These are phyloP conservation scores for Encephalitozoon intestinalis DNA, from an alignment of 371 early-diverging fungal genomes.

Conservation along the genomic window DNA sequence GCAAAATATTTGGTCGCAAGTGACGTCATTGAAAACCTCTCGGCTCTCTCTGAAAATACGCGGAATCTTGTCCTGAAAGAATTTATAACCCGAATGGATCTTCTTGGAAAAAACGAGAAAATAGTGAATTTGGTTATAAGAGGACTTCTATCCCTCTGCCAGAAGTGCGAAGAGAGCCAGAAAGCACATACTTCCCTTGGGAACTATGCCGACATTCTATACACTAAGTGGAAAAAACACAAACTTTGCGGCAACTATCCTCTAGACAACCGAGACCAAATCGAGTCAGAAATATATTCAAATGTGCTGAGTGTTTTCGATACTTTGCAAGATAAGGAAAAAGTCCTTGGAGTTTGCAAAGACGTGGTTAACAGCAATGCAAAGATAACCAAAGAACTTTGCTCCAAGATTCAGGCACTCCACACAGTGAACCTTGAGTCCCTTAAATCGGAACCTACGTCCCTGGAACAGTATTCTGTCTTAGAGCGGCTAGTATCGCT, in stretches of 20 bases:
- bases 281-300: slow-evolving; percentile 21
- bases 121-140: slow-evolving; percentile 14
- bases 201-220: slow-evolving; percentile 23
- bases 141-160: slow-evolving; percentile 24
- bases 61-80: slow-evolving; percentile 10
- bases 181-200: slow-evolving; percentile 6
- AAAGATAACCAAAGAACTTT: slow-evolving; percentile 24
- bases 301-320: slow-evolving; percentile 35
- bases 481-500: not conserved
- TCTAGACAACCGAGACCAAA: not conserved
- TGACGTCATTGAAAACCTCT: slow-evolving; percentile 3
- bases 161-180: not conserved
- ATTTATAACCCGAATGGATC: not conserved
- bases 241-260: slow-evolving; percentile 1
- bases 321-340: not conserved
- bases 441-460: not conserved
- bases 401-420: not conserved
- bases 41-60: slow-evolving; percentile 2
- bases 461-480: slow-evolving; percentile 1
- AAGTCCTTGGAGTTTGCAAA: slow-evolving; percentile 9
- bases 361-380: slow-evolving; percentile 14
- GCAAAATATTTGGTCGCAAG: slow-evolving; percentile 7
- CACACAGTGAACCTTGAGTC: not conserved
- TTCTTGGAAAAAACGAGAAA: slow-evolving; percentile 21
- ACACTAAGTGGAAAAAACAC: slow-evolving; percentile 29